phyloP scores from a whole-genome alignment of 768 basidiomycete species.

The button mushroom (Agaricus bisporus) region DNA sequence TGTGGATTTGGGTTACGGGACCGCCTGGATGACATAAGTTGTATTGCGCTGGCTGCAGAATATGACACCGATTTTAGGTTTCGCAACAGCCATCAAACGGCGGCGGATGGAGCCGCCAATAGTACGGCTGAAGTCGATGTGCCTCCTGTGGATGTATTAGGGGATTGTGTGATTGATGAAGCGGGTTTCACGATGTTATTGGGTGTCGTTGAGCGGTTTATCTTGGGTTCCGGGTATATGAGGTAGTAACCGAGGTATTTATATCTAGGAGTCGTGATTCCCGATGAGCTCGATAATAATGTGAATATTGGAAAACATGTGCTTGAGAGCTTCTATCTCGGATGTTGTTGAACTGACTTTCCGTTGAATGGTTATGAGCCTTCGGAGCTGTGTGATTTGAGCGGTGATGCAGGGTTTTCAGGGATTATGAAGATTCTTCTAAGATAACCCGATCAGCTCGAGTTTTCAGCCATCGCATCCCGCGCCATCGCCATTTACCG shows the following conservation, averaged over 20 bases:
- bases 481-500: too few species aligned
- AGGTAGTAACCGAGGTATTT: constrained; percentile 14
- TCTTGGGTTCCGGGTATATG: constrained; percentile 4
- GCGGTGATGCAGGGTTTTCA: too few species aligned
- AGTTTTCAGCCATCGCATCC: too few species aligned
- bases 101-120: neutral
- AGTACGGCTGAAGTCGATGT: neutral
- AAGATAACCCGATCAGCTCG: too few species aligned
- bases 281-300: neutral
- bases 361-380: too few species aligned
- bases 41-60: constrained; percentile 1
- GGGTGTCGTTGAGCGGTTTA: constrained; percentile 29
- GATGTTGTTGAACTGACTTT: neutral
- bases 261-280: neutral
- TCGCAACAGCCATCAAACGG: neutral
- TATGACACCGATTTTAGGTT: constrained; percentile 6
- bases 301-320: too few species aligned
- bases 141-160: neutral
- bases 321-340: too few species aligned
- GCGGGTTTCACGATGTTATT: constrained; percentile 33
- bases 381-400: too few species aligned
- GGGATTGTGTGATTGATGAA: constrained; percentile 24
- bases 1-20: neutral
- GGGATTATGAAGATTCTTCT: too few species aligned
- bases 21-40: neutral